Base-by-base conservation (phyloP, 2,329 filamentous ascomycete genomes). In the Ampelomyces quisqualis region DNA sequence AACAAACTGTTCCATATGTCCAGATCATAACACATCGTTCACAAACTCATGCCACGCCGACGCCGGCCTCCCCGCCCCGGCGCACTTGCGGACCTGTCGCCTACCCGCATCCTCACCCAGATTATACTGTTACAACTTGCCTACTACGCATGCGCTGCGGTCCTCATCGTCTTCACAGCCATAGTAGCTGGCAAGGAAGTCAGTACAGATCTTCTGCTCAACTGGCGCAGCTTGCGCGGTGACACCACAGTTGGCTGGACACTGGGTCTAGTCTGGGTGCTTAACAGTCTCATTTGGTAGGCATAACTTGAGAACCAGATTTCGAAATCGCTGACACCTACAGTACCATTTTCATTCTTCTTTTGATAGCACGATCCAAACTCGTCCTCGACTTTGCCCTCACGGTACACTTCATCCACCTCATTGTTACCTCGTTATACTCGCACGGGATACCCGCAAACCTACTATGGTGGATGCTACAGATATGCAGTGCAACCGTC, bases 371-470 rank as follows among this genome's bases (percentile, higher is more conserved):
- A 14, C 88, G 93, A 48, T 93, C 86, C 33, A 97, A 97, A 69
- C 85, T 97, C 46, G 87, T 97, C 35, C 89, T 89, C 54, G 93
- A 98, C 71, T 98, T 97, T 67, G 88, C 89, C 21, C 74, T 96
- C 17, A 95, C 91, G 2, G 79, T 96, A 13, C 89, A 95, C 72
- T 79, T 87, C 65, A 74, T 95, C 28, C 88, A 95, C 66, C 79
- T 95, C 38, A 51, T 93, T 58, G 69, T 88, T 58, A 87, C 88
- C 19, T 84, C 83, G 14, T 67, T 95, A 22, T 95, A 95, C 70
- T 85, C 87, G 3, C 82, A 82, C 58, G 78, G 80, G 7, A 65
- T 97, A 19, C 93, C 93, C 1, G 76, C 78, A 7, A 84, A 91
- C 66, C 71, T 82, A 50, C 85, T 94, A 58, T 98, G 93, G 93